Evolutionary conservation across 2,329 filamentous ascomycete genomes (phyloP).

Genomic region (Proliferodiscus dingleyae): DNA sequence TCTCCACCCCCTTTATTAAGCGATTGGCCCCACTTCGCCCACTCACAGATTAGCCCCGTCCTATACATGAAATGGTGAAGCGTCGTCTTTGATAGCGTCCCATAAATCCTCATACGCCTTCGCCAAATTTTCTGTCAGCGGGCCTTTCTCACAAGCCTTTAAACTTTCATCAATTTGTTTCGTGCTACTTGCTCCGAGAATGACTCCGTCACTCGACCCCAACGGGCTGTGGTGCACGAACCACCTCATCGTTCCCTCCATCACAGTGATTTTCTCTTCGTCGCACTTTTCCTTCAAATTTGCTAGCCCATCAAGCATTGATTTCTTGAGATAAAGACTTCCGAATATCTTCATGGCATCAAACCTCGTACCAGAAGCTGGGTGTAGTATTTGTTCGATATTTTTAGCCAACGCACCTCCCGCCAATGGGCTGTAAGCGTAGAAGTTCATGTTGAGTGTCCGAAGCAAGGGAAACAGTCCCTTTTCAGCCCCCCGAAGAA

Average conservation of each 20-base stretch:
- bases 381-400: not conserved
- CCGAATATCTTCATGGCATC: slow-evolving; percentile 7
- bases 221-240: slow-evolving; percentile 6
- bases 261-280: slow-evolving; percentile 1
- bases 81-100: not conserved
- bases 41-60: too few relatives aligned
- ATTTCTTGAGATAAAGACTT: slow-evolving; percentile 2
- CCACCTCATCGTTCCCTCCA: slow-evolving; percentile 7
- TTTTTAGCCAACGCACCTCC: slow-evolving; percentile 50
- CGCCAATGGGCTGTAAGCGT: slow-evolving; percentile 57
- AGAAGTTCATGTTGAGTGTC: slow-evolving; percentile 54
- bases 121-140: not conserved
- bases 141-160: slow-evolving; percentile 1
- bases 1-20: too few relatives aligned
- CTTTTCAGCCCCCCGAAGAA: slow-evolving; percentile 48
- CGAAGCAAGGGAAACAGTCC: slow-evolving; percentile 52
- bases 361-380: slow-evolving; percentile 3
- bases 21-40: too few relatives aligned
- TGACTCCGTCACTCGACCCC: slow-evolving; percentile 1
- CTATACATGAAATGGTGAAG: not conserved
- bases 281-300: not conserved
- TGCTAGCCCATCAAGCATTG: slow-evolving; percentile 1
- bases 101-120: slow-evolving; percentile 3
- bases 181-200: slow-evolving; percentile 2
- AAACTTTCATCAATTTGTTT: slow-evolving; percentile 4